Conservation (phyloP, 2,329 filamentous ascomycete species). For the Fusarium beomiforme region DNA sequence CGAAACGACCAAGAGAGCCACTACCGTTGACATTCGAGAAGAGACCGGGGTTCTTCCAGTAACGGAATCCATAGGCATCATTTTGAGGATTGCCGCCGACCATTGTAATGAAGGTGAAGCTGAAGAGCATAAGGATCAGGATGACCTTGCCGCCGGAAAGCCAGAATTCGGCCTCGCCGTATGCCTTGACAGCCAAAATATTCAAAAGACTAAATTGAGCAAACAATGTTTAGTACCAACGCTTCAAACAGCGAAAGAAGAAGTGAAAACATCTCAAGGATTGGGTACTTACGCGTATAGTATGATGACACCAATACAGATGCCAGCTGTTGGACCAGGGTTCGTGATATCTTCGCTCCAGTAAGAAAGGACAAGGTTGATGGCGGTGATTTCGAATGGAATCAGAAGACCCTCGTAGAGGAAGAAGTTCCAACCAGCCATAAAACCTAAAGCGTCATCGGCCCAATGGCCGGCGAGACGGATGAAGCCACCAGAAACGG, state of each 20-base stretch:
- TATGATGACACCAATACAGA: slow-evolving; percentile 66
- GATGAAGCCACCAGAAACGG: slow-evolving; percentile 71
- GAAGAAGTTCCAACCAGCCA: slow-evolving; percentile 57
- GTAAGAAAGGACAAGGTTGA: slow-evolving; percentile 55
- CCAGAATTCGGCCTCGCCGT: slow-evolving; percentile 79
- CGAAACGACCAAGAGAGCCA: slow-evolving; percentile 71
- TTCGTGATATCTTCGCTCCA: slow-evolving; percentile 59
- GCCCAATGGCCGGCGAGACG: slow-evolving; percentile 72
- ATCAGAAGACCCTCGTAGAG: slow-evolving; percentile 56
- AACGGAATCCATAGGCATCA: slow-evolving; percentile 76
- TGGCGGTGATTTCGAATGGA: slow-evolving; percentile 55
- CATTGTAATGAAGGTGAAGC: slow-evolving; percentile 84
- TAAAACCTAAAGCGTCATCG: slow-evolving; percentile 71
- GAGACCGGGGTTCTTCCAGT: slow-evolving; percentile 62
- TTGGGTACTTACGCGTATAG: slow-evolving; percentile 62
- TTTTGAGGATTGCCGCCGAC: slow-evolving; percentile 78
- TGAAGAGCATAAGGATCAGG: slow-evolving; percentile 73
- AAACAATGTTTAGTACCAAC: slow-evolving; percentile 44
- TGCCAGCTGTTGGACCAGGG: slow-evolving; percentile 73
- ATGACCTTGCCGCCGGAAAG: slow-evolving; percentile 71
- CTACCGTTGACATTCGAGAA: slow-evolving; percentile 63
- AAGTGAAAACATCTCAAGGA: neutral
- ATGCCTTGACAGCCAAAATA: slow-evolving; percentile 71
- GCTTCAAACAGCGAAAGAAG: slow-evolving; percentile 4
- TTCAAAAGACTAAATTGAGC: slow-evolving; percentile 62